phyloP scores from a whole-genome alignment of 2,329 filamentous ascomycete species.

The Diaporthe batatas region DNA sequence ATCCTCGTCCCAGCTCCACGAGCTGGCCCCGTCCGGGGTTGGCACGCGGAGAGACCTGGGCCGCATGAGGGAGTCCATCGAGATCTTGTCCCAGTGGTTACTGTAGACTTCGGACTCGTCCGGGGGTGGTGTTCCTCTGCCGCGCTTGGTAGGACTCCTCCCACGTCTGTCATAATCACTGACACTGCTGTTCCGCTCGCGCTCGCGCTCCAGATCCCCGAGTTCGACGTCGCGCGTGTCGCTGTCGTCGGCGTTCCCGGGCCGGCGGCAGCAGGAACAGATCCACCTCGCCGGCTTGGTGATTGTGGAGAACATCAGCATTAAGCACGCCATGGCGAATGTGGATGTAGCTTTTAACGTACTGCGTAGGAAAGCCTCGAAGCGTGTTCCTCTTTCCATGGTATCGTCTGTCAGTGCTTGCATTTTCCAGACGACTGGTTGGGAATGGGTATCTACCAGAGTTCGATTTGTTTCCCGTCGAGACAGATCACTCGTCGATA shows the following conservation, averaged over 20 bases:
- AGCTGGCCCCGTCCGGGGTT: accelerated
- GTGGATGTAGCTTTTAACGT: not conserved
- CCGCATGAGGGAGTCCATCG: not conserved
- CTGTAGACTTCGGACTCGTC: not conserved
- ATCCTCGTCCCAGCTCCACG: too few relatives aligned
- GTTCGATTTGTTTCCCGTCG: not conserved
- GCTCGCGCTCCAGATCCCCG: not conserved
- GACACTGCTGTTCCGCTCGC: too few relatives aligned
- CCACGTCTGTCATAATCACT: not conserved
- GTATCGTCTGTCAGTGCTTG: not conserved
- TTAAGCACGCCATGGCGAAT: not conserved
- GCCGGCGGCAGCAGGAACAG: not conserved
- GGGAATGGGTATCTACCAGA: not conserved
- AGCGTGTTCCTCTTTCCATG: not conserved
- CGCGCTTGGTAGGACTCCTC: too few relatives aligned
- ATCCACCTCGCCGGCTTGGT: too few relatives aligned
- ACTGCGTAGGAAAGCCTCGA: not conserved
- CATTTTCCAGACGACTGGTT: not conserved
- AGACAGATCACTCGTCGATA: not conserved
- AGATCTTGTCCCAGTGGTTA: not conserved
- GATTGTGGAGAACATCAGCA: not conserved
- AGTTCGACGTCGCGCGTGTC: not conserved
- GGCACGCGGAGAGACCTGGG: not conserved
- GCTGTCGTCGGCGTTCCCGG: not conserved
- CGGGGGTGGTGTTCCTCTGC: not conserved